A percentile compares a stretch with the other conserved stretches of the same genome.
phyloP scores from a whole-genome alignment of 2,329 filamentous ascomycete genomes.

The Fusarium brachygibbosum region DNA sequence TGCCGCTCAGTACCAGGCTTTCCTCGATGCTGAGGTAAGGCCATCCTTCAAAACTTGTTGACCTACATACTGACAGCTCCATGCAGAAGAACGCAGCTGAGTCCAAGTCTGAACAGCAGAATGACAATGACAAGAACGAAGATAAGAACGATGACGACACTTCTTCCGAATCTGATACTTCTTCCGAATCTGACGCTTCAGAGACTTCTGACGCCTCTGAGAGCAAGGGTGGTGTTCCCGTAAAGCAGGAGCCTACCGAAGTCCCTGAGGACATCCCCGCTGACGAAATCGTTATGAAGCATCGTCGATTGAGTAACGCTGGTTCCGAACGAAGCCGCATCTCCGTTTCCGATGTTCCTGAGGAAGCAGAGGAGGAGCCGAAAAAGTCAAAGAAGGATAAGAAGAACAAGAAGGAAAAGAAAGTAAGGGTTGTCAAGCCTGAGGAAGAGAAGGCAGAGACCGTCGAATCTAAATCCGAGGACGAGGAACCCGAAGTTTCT shows the following conservation, averaged over 20 bases:
- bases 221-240: conserved; percentile 43
- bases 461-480: conserved; percentile 23
- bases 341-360: conserved; percentile 29
- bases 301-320: conserved; percentile 51
- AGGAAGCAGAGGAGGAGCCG: conserved; percentile 41
- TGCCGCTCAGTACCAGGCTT: conserved; percentile 48
- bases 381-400: conserved; percentile 47
- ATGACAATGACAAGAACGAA: neutral
- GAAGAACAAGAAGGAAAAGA: conserved; percentile 51
- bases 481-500: conserved; percentile 34
- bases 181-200: conserved; percentile 42
- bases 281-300: conserved; percentile 52
- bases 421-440: conserved; percentile 28
- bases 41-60: neutral
- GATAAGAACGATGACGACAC: neutral
- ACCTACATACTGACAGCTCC: conserved; percentile 4
- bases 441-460: conserved; percentile 44
- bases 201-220: conserved; percentile 42
- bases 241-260: conserved; percentile 41
- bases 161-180: conserved; percentile 17
- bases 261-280: conserved; percentile 44
- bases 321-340: conserved; percentile 44
- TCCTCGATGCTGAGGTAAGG: conserved; percentile 45
- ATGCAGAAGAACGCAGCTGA: conserved; percentile 31
- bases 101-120: conserved; percentile 36